phyloP scores from a whole-genome alignment of 2,329 filamentous ascomycete genomes.

The Lojkania enalia region DNA sequence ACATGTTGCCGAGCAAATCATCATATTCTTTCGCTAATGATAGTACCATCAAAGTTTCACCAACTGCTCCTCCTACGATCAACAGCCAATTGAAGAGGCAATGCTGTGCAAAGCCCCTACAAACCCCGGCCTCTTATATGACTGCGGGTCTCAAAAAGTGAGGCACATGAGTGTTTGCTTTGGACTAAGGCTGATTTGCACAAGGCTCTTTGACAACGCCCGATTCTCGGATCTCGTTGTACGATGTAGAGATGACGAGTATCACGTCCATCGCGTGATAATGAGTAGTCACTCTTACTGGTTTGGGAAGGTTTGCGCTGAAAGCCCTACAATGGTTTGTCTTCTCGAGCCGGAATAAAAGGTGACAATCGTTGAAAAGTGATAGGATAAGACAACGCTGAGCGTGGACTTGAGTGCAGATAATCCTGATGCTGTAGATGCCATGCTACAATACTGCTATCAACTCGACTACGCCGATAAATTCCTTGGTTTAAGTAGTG shows the following conservation, averaged over 20 bases:
- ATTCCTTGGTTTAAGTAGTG: constrained; percentile 19
- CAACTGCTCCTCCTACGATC: constrained; percentile 1
- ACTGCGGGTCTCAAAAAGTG: constrained; percentile 13
- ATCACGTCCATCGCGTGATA: constrained; percentile 35
- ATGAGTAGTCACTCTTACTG: constrained; percentile 36
- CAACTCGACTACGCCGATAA: constrained; percentile 35
- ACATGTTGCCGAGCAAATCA: constrained; percentile 9
- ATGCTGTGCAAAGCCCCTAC: constrained; percentile 4
- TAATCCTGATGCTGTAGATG: constrained; percentile 34
- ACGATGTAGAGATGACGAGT: constrained; percentile 31
- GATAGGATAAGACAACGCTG: constrained; percentile 26
- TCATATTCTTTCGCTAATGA: constrained; percentile 12
- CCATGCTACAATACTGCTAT: constrained; percentile 41
- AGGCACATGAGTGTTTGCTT: background rate
- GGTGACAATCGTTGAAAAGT: constrained; percentile 22
- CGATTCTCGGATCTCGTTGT: constrained; percentile 34
- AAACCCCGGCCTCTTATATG: constrained; percentile 7
- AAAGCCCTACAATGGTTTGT: constrained; percentile 2
- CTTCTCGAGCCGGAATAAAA: background rate
- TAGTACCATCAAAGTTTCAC: constrained; percentile 9
- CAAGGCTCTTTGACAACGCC: constrained; percentile 16
- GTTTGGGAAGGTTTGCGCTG: constrained; percentile 35
- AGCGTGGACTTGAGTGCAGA: constrained; percentile 37
- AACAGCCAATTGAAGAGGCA: constrained; percentile 3
- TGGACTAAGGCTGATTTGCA: background rate